Percentiles rank a stretch among this genome's conserved stretches.
Conservation (phyloP, 2,329 filamentous ascomycete genomes). For the Lachnellula hyalina region DNA sequence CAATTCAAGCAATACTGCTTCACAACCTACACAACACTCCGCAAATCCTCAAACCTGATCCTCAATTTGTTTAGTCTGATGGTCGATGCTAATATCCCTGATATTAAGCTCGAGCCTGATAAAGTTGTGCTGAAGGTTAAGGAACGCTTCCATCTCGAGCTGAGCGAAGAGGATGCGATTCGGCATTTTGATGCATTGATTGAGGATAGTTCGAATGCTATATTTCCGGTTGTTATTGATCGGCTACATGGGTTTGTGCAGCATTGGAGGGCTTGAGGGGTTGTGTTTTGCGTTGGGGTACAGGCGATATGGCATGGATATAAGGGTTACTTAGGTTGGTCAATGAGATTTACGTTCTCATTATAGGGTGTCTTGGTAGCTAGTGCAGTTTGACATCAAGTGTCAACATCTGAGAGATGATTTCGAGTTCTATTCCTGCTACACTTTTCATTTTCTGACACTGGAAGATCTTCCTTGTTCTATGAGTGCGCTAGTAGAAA, state of each 20-base stretch:
- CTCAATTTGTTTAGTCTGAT: conserved; percentile 94
- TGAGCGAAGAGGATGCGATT: conserved; percentile 88
- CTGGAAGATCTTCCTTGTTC: too few species aligned
- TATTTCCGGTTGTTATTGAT: conserved; percentile 93
- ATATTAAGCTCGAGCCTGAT: conserved; percentile 86
- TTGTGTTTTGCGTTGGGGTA: background rate
- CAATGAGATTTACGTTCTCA: background rate
- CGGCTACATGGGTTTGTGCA: conserved; percentile 91
- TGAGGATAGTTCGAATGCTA: conserved; percentile 81
- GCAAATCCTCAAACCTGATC: conserved; percentile 86
- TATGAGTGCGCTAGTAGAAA: too few species aligned
- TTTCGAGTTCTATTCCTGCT: too few species aligned
- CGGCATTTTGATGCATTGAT: conserved; percentile 83
- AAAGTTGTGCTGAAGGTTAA: conserved; percentile 93
- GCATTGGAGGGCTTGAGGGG: conserved; percentile 66
- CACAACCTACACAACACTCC: conserved; percentile 83
- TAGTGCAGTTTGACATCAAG: too few species aligned
- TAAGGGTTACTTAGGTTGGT: background rate
- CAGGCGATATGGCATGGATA: background rate
- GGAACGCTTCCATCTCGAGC: conserved; percentile 87
- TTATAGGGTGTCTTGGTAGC: too few species aligned
- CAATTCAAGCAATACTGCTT: conserved; percentile 96
- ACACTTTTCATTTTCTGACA: too few species aligned
- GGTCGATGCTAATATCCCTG: conserved; percentile 95
- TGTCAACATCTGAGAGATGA: too few species aligned